Base-by-base conservation (phyloP, 140 eudicot species). In the Flaveria floridana region DNA sequence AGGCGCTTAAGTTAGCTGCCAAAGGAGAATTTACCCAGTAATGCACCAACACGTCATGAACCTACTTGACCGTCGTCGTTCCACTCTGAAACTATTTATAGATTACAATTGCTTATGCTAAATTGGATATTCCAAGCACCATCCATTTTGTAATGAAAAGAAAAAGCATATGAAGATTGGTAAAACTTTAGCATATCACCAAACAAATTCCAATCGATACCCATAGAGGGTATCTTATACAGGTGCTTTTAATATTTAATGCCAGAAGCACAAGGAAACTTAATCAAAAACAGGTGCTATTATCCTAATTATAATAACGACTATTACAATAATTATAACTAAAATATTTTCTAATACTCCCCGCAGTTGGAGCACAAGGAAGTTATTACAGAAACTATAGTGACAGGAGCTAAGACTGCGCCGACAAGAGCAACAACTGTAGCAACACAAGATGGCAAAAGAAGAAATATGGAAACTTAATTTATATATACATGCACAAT, bases 11-110 rank as follows among this genome's bases (percentile, higher is more conserved):
- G 37, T 72, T 0, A 72, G 10, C 53, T 53, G 67, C 55, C 76
- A 72, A 72, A 55, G 11, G 66, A 56, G 76, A 19, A 72, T 52
- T 72, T 20, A 25, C 67, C 76, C 67, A 4, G 66, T 71, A 71
- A 71, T 55, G 10, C 37, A 58, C n/a, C 65, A 58, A 58, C 23
- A 58, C 65, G 3, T 58, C 15, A 21, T 20, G 37, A 23, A 21
- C n/a, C 37, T 23, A 12, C 15, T 58, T 58, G n/a, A 10, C 5
- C 2, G n/a, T 20, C 7, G 2, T 2, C 0, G 11, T 58, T 10
- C 3, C n/a, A 23, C 37, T 9, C 2, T n/a, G 6, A 8, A 21
- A 23, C 37, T 58, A 58, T 58, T 58, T 58, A 58, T 58, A 58
- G 37, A 21, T 20, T 20, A 58, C 39, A 58, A 58, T 10, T 58